Evolutionary conservation across 192 early-diverging fungal genomes (phyloP).

Genomic region (Coemansia umbellata): DNA sequence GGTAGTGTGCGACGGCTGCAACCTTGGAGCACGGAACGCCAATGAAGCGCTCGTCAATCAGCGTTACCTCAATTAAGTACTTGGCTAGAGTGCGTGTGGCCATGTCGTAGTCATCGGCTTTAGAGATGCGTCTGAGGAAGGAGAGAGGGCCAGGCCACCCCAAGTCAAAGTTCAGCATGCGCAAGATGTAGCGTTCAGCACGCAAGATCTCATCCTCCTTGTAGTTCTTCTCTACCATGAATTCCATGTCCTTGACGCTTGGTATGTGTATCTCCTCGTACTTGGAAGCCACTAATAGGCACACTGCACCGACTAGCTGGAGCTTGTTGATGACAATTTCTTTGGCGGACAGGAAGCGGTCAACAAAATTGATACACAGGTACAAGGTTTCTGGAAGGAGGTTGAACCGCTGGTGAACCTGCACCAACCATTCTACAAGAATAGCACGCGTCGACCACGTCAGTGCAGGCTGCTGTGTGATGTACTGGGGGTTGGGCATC

Average conservation of each 20-base stretch:
- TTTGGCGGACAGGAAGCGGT: constrained; percentile 56
- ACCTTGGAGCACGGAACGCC: constrained; percentile 46
- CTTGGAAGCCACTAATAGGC: constrained; percentile 56
- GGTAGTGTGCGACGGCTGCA: constrained; percentile 48
- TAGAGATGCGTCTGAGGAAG: constrained; percentile 58
- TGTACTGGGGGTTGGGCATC: constrained; percentile 54
- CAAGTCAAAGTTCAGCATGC: constrained; percentile 56
- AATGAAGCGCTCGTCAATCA: constrained; percentile 57
- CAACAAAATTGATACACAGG: constrained; percentile 56
- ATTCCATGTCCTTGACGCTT: constrained; percentile 50
- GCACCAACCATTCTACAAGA: constrained; percentile 58
- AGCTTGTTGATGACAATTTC: constrained; percentile 50
- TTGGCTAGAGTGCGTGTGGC: constrained; percentile 57
- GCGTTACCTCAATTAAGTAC: constrained; percentile 57
- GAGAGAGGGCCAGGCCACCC: constrained; percentile 56
- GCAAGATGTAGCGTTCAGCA: constrained; percentile 58
- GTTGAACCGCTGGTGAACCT: constrained; percentile 56
- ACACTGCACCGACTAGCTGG: constrained; percentile 54
- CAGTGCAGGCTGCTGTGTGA: constrained; percentile 44
- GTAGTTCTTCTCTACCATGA: constrained; percentile 50
- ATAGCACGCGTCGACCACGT: constrained; percentile 52
- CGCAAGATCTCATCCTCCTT: constrained; percentile 43
- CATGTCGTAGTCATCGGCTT: constrained; percentile 57
- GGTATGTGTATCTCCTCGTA: constrained; percentile 59
- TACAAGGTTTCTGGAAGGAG: constrained; percentile 60